These are phyloP conservation scores for Emmonsiellopsis sp. DNA, from an alignment of 2,329 filamentous ascomycete genomes.

Conservation along the genomic window DNA sequence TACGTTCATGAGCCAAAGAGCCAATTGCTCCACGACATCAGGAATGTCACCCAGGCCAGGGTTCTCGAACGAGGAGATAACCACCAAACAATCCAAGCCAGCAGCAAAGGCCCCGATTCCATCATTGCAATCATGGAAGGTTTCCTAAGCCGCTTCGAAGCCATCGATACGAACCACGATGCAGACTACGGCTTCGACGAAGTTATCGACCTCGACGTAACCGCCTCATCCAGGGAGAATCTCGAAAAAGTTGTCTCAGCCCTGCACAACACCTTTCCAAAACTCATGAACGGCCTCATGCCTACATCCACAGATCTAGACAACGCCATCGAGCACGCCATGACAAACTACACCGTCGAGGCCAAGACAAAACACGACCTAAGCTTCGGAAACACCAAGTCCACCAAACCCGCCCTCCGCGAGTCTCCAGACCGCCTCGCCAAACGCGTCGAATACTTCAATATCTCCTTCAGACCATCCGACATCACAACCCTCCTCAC, in stretches of 20 bases:
- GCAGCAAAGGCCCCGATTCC: slow-evolving; percentile 60
- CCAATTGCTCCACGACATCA: slow-evolving; percentile 59
- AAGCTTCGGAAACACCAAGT: slow-evolving; percentile 47
- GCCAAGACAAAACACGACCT: slow-evolving; percentile 59
- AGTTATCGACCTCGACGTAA: slow-evolving; percentile 75
- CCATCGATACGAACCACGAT: slow-evolving; percentile 53
- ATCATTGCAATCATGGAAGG: slow-evolving; percentile 90
- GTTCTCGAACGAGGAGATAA: slow-evolving; percentile 86
- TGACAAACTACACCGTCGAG: slow-evolving; percentile 68
- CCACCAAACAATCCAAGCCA: slow-evolving; percentile 91
- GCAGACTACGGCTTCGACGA: slow-evolving; percentile 78
- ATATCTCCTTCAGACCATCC: slow-evolving; percentile 45
- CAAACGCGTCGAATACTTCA: slow-evolving; percentile 58
- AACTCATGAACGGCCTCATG: slow-evolving; percentile 56
- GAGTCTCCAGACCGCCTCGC: slow-evolving; percentile 28
- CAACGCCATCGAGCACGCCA: slow-evolving; percentile 63
- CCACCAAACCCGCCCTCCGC: slow-evolving; percentile 22
- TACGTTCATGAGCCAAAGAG: slow-evolving; percentile 66
- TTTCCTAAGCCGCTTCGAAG: slow-evolving; percentile 79
- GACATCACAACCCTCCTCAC: slow-evolving; percentile 55
- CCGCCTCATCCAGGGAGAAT: slow-evolving; percentile 69
- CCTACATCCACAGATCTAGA: slow-evolving; percentile 70
- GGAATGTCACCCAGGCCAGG: slow-evolving; percentile 64
- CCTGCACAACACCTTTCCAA: slow-evolving; percentile 69
- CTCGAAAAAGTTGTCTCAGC: slow-evolving; percentile 68